These are phyloP conservation scores for Acanthamoeba healyi DNA, from an alignment of 208 protist species.

Conservation along the genomic window DNA sequence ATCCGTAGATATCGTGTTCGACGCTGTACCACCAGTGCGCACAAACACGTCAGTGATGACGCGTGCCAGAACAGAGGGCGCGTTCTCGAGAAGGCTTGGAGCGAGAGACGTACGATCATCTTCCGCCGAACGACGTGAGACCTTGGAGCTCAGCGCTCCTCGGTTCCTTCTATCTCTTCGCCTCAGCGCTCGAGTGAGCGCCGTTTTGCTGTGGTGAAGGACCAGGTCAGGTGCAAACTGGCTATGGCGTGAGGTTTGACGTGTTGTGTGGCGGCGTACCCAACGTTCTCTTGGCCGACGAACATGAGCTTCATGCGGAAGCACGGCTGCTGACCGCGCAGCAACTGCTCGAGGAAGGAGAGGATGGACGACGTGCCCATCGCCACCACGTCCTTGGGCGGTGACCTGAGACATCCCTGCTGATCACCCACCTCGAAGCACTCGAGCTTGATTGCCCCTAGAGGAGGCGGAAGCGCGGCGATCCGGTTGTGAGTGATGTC, in stretches of 20 bases:
- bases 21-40: neutral
- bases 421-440: constrained; percentile 16
- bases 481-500: constrained; percentile 19
- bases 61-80: no score
- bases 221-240: no score
- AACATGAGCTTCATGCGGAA: constrained; percentile 71
- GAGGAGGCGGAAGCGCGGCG: neutral
- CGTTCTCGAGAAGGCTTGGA: neutral
- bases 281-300: constrained; percentile 65
- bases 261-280: no score
- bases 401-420: neutral
- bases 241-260: no score
- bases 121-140: neutral
- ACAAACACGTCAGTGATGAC: no score
- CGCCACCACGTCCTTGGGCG: constrained; percentile 35
- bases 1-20: constrained; percentile 59
- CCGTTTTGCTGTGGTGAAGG: constrained; percentile 1
- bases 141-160: neutral
- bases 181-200: neutral
- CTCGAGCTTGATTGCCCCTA: neutral
- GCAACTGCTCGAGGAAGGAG: constrained; percentile 59
- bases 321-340: constrained; percentile 51
- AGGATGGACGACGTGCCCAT: constrained; percentile 13
- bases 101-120: neutral
- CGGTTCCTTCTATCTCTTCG: neutral